Percentiles rank a stretch among this genome's conserved stretches.
These are phyloP conservation scores for Corylus heterophylla DNA, from an alignment of 306 rosid species.

Conservation along the genomic window DNA sequence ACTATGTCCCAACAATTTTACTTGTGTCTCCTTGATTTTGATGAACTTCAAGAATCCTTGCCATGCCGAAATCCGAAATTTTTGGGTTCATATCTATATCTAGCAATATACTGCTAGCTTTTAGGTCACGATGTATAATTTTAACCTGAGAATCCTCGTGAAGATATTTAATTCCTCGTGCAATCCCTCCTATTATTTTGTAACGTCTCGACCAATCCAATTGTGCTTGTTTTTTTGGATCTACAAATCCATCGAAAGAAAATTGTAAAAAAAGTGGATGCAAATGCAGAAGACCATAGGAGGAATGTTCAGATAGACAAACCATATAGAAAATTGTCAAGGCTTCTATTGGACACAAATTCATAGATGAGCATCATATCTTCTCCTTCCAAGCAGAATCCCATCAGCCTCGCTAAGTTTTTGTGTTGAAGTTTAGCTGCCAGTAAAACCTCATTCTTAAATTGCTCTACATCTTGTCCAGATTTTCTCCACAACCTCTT, in stretches of 20 bases:
- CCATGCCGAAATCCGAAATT: constrained; percentile 34
- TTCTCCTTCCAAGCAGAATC: constrained; percentile 20
- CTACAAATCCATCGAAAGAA: constrained; percentile 8
- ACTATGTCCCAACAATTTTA: constrained; percentile 21
- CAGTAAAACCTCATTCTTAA: constrained; percentile 28
- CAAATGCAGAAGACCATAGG: background rate
- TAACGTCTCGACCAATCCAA: constrained; percentile 35
- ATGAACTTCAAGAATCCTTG: constrained; percentile 13
- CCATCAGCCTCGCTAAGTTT: constrained; percentile 23
- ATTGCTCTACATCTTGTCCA: background rate
- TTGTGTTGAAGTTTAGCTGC: constrained; percentile 28
- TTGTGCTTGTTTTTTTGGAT: background rate
- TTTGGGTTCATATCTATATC: constrained; percentile 34
- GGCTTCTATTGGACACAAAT: constrained; percentile 30
- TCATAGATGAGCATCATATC: constrained; percentile 33
- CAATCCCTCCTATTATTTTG: constrained; percentile 37
- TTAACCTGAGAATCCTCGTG: constrained; percentile 36
- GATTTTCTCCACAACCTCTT: constrained; percentile 16
- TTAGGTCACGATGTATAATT: constrained; percentile 40
- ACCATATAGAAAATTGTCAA: constrained; percentile 29
- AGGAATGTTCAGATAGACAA: background rate
- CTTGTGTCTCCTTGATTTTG: constrained; percentile 22
- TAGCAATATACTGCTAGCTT: constrained; percentile 32
- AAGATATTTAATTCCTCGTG: constrained; percentile 31
- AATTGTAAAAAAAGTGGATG: background rate